A percentile compares a stretch with the other conserved stretches of the same genome.
Evolutionary conservation across 441 rosid genomes (phyloP).

Genomic region (Arabidopsis lyrata): DNA sequence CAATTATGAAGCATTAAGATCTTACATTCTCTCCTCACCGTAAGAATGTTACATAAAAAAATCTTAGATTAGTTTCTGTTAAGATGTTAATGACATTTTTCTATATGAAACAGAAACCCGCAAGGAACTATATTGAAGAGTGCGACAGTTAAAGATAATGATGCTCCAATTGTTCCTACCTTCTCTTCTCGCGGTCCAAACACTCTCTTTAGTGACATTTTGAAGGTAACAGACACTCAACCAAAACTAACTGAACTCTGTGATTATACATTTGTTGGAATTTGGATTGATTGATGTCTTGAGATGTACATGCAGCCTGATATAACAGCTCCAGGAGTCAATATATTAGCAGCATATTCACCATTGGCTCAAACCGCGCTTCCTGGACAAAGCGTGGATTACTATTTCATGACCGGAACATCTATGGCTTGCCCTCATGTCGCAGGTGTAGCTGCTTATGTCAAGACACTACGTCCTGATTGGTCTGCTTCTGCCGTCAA

Average conservation of each 20-base stretch:
- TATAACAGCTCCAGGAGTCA: slow-evolving; percentile 51
- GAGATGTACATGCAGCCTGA: slow-evolving; percentile 46
- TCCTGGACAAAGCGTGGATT: slow-evolving; percentile 43
- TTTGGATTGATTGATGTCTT: neutral
- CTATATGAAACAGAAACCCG: slow-evolving; percentile 41
- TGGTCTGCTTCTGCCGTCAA: slow-evolving; percentile 70
- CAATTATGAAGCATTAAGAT: slow-evolving; percentile 19
- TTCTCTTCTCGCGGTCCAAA: slow-evolving; percentile 71
- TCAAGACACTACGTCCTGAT: slow-evolving; percentile 54
- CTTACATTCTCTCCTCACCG: slow-evolving; percentile 44
- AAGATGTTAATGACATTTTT: neutral
- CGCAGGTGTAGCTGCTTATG: slow-evolving; percentile 56
- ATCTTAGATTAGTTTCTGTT: neutral
- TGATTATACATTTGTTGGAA: neutral
- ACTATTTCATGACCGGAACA: slow-evolving; percentile 58
- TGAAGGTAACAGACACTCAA: slow-evolving; percentile 49
- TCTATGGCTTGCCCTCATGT: slow-evolving; percentile 70
- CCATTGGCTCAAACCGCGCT: slow-evolving; percentile 26
- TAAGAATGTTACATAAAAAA: slow-evolving; percentile 18
- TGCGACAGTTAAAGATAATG: slow-evolving; percentile 34
- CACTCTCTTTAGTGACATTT: slow-evolving; percentile 41
- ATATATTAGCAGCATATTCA: slow-evolving; percentile 51
- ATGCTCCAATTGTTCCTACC: slow-evolving; percentile 48
- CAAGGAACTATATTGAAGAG: slow-evolving; percentile 49
- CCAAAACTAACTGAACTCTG: neutral